Evolutionary conservation across 495 filamentous ascomycete species (phyloP), one percentile per base, ranked within the genome.

Genomic region (Neurospora sp.): DNA sequence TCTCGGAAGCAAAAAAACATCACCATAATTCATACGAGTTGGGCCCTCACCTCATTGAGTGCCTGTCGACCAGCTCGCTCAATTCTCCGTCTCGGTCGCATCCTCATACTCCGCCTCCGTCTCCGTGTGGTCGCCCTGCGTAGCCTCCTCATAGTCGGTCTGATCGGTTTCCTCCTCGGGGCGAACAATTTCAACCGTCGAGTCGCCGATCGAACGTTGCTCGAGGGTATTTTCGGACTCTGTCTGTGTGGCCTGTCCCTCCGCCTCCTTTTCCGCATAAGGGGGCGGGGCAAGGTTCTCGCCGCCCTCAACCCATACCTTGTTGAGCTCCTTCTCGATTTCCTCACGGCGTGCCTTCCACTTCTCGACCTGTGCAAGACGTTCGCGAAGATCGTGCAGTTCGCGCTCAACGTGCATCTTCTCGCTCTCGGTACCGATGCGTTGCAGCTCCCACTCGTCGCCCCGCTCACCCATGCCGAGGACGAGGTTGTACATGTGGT

Each of bases 391-490:
- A 75, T 96, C 93, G 70, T 91, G 86, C 54, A 99, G 81, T 81
- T 99, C 96, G 77, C 90, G 90, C 84, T 97, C 94, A 2, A 97
- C 94, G 9, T 91, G 90, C 77, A 93, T 90, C 82, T 94, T 96
- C 85, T 99, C 96, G 76, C 90, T 86, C 78, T 92, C 92, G 0
- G 94, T 98, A 54, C 96, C 96, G 74, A 99, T 97, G 62, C 93
- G 86, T 78, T 97, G 92, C 77, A 97, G 90, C 73, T 93, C 92
- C 93, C 94, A 99, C 76, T 90, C 89, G 74, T 85, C 83, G 38
- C 86, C 88, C 72, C 85, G 82, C 16, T 89, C 88, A 46, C 92
- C 93, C 27, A 91, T 81, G 7, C 93, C 93, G 31, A 99, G 88
- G 37, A 89, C 91, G 2, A 99, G 88, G 75, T 94, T 96, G 82